phyloP scores from a whole-genome alignment of 2,329 filamentous ascomycete species.

The Pestalotiopsis sp. region DNA sequence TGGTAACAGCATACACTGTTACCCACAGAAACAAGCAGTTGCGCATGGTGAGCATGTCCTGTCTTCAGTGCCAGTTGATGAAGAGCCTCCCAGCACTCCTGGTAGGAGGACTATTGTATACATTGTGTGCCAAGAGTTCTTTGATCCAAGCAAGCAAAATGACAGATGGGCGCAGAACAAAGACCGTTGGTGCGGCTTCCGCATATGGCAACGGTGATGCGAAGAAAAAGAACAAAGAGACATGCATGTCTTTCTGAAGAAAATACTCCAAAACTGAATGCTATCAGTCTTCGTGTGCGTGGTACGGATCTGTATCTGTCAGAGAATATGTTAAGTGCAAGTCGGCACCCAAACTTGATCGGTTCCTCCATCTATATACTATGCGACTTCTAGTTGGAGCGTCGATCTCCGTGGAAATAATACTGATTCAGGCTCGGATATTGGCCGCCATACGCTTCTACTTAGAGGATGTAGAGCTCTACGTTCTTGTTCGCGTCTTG shows the following conservation, averaged over 20 bases:
- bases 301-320: no score
- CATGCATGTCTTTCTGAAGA: background rate
- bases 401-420: no score
- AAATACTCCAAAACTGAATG: no score
- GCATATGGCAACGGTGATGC: background rate
- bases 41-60: background rate
- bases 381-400: no score
- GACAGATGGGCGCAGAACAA: background rate
- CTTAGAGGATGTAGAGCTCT: no score
- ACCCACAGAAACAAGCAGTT: background rate
- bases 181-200: background rate
- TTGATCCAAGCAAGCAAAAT: background rate
- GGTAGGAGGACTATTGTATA: background rate
- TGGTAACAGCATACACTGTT: background rate
- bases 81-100: background rate
- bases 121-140: background rate
- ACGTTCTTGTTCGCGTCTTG: no score
- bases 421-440: no score
- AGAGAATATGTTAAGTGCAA: no score
- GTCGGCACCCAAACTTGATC: no score
- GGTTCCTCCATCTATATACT: no score
- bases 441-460: no score
- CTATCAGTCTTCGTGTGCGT: no score
- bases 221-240: background rate
- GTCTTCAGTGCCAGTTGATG: background rate